Evolutionary conservation across 1,284 basidiomycete genomes (phyloP), one percentile per base, ranked within the genome.

Genomic region (Ceratobasidium sp.): DNA sequence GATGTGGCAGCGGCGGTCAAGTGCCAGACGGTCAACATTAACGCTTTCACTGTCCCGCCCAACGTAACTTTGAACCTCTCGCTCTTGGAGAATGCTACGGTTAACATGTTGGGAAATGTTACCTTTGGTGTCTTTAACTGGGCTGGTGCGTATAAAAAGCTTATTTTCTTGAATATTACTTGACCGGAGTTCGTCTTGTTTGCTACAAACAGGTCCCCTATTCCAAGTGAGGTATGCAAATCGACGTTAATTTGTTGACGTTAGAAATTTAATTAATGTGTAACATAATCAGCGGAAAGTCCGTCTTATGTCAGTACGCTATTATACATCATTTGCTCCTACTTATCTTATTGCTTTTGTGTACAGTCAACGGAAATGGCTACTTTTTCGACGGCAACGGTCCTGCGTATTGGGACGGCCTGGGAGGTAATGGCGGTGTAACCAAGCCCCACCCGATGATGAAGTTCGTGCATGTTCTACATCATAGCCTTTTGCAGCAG

Each of bases 51-150:
- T 26, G 75, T 74, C 21, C 83, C 86, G 18, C 81, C 80, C 47
- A 85, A 83, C 5, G 41, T 82, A 75, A 82, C 79, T 0, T 80
- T 87, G 52, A 79, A 78, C 3, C 80, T 87, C 26, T 66, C 77
- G 30, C 77, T 87, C 47, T 64, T 82, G 64, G 76, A 78, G n/a
- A 83, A 83, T 2, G 82, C 84, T 0, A 85, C 81, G 1, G 86
- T 87, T 58, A 86, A 80, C 72, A 79, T 87, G 79, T 79, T 85
- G 84, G 86, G 86, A 9, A 81, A 85, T 16, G 80, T 87, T 32
- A 74, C 76, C n/a, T 87, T 87, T 76, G 85, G 82, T 16, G 70
- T 82, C 70, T 46, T 77, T 63, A 79, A 75, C 32, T 86, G 85
- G 85, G 76, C 74, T 0, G 86, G 86, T 28, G 16, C 44, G 66